These are phyloP conservation scores for Harringtonia aguacate DNA, from an alignment of 2,329 filamentous ascomycete genomes.

Conservation along the genomic window DNA sequence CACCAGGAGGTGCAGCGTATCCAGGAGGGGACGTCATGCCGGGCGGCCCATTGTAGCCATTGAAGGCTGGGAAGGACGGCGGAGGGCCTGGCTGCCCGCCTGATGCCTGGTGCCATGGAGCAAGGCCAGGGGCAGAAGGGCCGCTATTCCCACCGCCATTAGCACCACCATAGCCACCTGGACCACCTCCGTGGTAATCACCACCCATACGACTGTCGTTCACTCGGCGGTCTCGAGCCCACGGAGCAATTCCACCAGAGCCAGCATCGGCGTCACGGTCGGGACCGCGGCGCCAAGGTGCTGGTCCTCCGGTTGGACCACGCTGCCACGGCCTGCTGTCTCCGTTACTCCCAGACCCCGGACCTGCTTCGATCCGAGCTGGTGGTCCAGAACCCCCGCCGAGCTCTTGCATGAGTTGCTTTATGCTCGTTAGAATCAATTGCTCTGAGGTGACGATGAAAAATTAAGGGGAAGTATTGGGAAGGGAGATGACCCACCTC, in stretches of 20 bases:
- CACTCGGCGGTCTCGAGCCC: constrained; percentile 48
- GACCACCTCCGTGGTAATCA: constrained; percentile 24
- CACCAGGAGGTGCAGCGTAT: constrained; percentile 9
- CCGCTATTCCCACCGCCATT: constrained; percentile 19
- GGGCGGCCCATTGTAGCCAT: constrained; percentile 39
- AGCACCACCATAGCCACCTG: constrained; percentile 13
- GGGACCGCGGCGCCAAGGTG: constrained; percentile 62
- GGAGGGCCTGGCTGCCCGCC: constrained; percentile 35
- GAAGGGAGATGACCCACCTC: constrained; percentile 57
- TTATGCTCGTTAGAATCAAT: constrained; percentile 33
- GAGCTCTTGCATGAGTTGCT: constrained; percentile 95
- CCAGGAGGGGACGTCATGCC: constrained; percentile 25
- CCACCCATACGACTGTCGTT: constrained; percentile 28
- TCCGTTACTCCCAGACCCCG: constrained; percentile 48
- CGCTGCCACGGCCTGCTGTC: constrained; percentile 80
- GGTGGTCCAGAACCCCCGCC: constrained; percentile 63
- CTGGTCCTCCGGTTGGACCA: constrained; percentile 71
- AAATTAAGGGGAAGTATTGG: neutral
- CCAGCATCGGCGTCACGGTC: constrained; percentile 34
- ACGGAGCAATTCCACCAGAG: constrained; percentile 42
- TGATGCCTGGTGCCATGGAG: constrained; percentile 29
- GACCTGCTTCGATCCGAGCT: constrained; percentile 78
- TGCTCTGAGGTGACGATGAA: too few species aligned
- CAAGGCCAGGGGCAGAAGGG: constrained; percentile 45
- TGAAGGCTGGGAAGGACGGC: constrained; percentile 15